Evolutionary conservation across 2,329 filamentous ascomycete species (phyloP).

Genomic region (Penicillium brasilianum): DNA sequence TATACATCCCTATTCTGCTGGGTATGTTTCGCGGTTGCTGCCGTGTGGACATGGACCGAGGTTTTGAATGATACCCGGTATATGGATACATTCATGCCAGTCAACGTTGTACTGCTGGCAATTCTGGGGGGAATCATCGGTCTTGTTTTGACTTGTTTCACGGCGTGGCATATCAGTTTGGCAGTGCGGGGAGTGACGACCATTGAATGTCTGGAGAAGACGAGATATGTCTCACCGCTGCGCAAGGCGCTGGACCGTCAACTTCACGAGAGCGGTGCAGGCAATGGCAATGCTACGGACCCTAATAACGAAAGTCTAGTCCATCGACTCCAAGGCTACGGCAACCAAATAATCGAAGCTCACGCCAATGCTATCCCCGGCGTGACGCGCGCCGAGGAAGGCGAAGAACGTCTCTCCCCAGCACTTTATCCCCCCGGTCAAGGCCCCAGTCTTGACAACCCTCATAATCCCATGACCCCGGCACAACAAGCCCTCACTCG

Average conservation of each 20-base stretch:
- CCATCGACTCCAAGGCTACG: conserved; percentile 61
- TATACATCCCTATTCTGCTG: conserved; percentile 89
- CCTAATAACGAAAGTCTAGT: conserved; percentile 43
- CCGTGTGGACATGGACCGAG: conserved; percentile 83
- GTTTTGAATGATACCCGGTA: conserved; percentile 73
- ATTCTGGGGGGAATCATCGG: conserved; percentile 91
- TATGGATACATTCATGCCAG: conserved; percentile 76
- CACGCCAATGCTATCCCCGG: conserved; percentile 82
- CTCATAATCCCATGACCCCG: conserved; percentile 42
- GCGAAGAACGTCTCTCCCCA: conserved; percentile 63
- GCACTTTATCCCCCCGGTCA: conserved; percentile 30
- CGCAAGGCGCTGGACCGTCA: conserved; percentile 71
- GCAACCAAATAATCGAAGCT: conserved; percentile 78
- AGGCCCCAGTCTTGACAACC: conserved; percentile 9
- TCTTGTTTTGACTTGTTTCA: conserved; percentile 86
- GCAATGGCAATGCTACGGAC: conserved; percentile 19
- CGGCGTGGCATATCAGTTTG: conserved; percentile 86
- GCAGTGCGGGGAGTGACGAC: conserved; percentile 83
- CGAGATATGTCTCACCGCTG: conserved; percentile 84
- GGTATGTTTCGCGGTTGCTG: conserved; percentile 76
- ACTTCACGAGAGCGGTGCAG: conserved; percentile 59
- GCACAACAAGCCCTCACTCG: conserved; percentile 53
- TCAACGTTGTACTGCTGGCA: conserved; percentile 87
- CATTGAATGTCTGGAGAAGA: conserved; percentile 95
- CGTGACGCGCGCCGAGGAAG: conserved; percentile 80